Evolutionary conservation across 2,329 filamentous ascomycete species (phyloP), one percentile per base, ranked within the genome.

Genomic region (Diaporthe sp.): DNA sequence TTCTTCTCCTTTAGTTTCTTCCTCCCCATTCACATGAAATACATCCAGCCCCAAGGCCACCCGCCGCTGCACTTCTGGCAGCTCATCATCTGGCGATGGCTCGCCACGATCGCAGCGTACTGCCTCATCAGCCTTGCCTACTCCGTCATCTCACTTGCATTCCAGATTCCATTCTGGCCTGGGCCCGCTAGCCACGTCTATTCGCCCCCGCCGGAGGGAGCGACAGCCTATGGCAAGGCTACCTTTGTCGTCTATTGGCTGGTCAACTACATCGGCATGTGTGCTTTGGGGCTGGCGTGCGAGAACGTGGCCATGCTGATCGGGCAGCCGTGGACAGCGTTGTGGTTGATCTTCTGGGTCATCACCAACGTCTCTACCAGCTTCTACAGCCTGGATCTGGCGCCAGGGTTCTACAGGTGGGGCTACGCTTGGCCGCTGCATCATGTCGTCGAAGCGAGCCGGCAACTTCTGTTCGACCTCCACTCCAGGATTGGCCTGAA

Each of bases 281-380:
- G 86, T 12, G 91, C 91, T 0, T 79, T 93, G 1, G 92, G 91
- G 0, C 82, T 93, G 3, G 90, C 91, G 0, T 92, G 90, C 79
- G 91, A 93, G 82, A 93, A 93, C 78, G 88, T 91, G 39, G 89
- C 89, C 0, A 92, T 92, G 89, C 79, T 92, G 2, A 83, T 93
- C 6, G 91, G 90, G 0, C 85, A 89, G 78, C 91, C 90, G 0
- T 93, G 90, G 90, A 81, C 81, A 2, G 87, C 90, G 0, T 81
- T 92, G 0, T 94, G 91, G 87, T 82, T 94, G 2, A 92, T 93
- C 74, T 93, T 92, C 79, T 92, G 90, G 91, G 90, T 93, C 57
- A 91, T 93, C 74, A 88, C 89, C 9, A 94, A 94, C 78, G 90
- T 93, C 0, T 84, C 87, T 0, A 92, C 90, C 0, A 83, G 86